Conservation (phyloP, 1,284 basidiomycete genomes). For the Gomphus bonarii region DNA sequence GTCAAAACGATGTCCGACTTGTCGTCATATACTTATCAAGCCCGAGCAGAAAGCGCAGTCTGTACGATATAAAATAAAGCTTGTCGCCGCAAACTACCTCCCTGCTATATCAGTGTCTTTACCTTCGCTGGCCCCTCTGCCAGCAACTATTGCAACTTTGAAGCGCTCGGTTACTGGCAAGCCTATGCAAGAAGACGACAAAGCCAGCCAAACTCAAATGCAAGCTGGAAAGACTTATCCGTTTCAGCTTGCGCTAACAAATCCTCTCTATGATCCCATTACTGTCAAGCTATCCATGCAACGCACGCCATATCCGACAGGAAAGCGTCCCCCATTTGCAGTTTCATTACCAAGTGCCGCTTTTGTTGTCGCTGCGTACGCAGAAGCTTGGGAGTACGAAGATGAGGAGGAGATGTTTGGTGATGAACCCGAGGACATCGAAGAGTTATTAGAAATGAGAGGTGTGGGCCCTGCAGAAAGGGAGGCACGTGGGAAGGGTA, state of each 20-base stretch:
- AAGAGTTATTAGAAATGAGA: constrained; percentile 16
- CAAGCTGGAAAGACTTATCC: constrained; percentile 71
- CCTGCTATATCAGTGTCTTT: constrained; percentile 74
- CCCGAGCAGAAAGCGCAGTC: constrained; percentile 95
- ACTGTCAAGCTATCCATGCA: constrained; percentile 75
- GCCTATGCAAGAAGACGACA: constrained; percentile 29
- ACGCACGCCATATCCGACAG: constrained; percentile 26
- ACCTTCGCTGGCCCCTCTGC: constrained; percentile 24
- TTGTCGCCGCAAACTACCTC: constrained; percentile 89
- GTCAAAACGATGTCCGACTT: constrained; percentile 90
- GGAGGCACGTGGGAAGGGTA: constrained; percentile 31
- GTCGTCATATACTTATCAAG: constrained; percentile 94
- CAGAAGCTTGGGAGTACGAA: constrained; percentile 94
- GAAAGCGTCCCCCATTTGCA: constrained; percentile 58
- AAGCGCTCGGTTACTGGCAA: constrained; percentile 20
- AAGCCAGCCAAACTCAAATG: constrained; percentile 32
- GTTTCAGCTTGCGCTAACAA: constrained; percentile 84
- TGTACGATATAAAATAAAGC: constrained; percentile 93
- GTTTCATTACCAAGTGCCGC: constrained; percentile 65
- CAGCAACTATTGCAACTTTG: constrained; percentile 25
- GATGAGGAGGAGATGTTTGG: constrained; percentile 84
- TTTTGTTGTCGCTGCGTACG: constrained; percentile 79
- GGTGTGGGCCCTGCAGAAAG: constrained; percentile 24
- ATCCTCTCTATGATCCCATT: constrained; percentile 91
- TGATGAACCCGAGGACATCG: constrained; percentile 39